Base-by-base conservation (phyloP, 1,284 basidiomycete genomes). In the Phaffia rhodozyma region DNA sequence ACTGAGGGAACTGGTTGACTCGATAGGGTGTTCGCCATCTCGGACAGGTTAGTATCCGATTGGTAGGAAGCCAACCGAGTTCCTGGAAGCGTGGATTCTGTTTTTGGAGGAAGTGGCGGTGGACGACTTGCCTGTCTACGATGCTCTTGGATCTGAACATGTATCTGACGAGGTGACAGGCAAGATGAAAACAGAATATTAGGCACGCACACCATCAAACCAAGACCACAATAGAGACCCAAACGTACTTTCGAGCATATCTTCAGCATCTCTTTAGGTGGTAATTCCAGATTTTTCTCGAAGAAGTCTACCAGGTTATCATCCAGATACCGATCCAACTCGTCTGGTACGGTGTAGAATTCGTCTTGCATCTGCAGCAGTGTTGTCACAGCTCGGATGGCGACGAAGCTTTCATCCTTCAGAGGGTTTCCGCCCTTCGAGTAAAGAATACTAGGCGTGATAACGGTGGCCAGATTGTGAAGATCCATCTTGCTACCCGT, bases 401-500 rank as follows among this genome's bases (percentile, higher is more conserved):
- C 89, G 62, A 89, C 84, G 72, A 97, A 94, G 68, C 89, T 93
- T 75, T 97, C 94, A 75, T 97, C 91, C 66, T 87, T 85, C 55
- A 89, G 84, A 2, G 90, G 86, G 72, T 97, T 90, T 66, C 85
- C 83, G 48, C 87, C 86, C 67, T 90, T 85, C 43, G 91, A 86
- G 70, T 84, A 84, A 69, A 99, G 82, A 69, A 99, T 96, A 71
- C 91, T 97, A 7, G 96, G 96, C 70, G 89, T 89, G 69, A 98
- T 92, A 73, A 98, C 96, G 18, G 91, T 97, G n/a, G 94, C 92
- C 68, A 99, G 80, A 74, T 99, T 99, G 47, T 83, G 83, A 58
- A 97, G 79, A 75, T 99, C 94, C 94, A 99, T 99, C 78, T 94
- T 94, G 78, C 89, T 93, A 49, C 94, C 94, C 0, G 94, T 97